A percentile compares a stretch with the other conserved stretches of the same genome.
phyloP scores from a whole-genome alignment of 2,329 filamentous ascomycete genomes.

The Pyrenochaeta sp. region DNA sequence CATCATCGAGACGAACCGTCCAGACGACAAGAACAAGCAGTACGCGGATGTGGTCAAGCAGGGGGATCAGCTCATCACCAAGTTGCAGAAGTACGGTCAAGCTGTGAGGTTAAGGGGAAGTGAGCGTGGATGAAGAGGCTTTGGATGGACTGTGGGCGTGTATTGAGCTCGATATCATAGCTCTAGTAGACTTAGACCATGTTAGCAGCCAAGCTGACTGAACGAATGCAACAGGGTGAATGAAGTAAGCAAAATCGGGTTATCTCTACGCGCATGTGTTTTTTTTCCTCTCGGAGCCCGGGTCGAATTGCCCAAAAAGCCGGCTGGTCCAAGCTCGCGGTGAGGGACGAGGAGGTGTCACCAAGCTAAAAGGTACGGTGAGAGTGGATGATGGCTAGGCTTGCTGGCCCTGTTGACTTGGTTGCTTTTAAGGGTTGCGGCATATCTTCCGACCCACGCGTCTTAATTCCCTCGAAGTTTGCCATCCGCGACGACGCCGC shows the following conservation, averaged over 20 bases:
- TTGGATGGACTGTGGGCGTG: constrained; percentile 12
- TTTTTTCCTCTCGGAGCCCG: constrained; percentile 4
- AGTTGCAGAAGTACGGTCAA: constrained; percentile 99
- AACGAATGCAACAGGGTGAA: constrained; percentile 17
- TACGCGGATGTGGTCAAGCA: constrained; percentile 98
- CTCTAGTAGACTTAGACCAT: constrained; percentile 36
- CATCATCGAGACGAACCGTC: constrained; percentile 96
- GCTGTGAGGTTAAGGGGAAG: constrained; percentile 92
- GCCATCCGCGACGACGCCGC: background rate
- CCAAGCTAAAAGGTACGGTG: constrained; percentile 22
- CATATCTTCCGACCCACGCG: constrained; percentile 8
- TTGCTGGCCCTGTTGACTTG: too few species aligned
- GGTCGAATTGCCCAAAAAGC: constrained; percentile 14
- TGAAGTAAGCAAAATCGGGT: background rate
- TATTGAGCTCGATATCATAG: constrained; percentile 25
- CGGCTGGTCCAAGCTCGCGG: constrained; percentile 15
- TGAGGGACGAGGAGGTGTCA: constrained; percentile 8
- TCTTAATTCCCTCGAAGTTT: background rate
- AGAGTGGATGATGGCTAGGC: too few species aligned
- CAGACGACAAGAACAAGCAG: constrained; percentile 99
- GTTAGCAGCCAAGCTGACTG: constrained; percentile 19
- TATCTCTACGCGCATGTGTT: constrained; percentile 1
- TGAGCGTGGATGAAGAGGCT: constrained; percentile 73
- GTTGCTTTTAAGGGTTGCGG: constrained; percentile 11
- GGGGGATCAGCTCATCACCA: constrained; percentile 96